Percentiles rank a stretch among this genome's conserved stretches.
Conservation (phyloP, 1,139 yeast species). For the Debaryomyces nepalensis region DNA sequence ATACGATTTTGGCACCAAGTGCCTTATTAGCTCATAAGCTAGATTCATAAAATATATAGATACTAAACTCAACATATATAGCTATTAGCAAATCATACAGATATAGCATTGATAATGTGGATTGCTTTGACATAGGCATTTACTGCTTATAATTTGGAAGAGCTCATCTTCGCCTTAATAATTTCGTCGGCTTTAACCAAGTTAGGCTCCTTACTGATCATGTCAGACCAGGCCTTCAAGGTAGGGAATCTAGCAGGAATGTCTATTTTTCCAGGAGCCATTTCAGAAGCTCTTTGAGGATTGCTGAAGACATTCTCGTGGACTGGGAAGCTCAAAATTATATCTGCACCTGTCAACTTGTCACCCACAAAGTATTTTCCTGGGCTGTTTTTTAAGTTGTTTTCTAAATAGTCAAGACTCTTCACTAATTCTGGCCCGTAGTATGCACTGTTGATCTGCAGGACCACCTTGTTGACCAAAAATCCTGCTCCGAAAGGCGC, state of each 20-base stretch:
- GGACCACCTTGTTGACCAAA: conserved; percentile 30
- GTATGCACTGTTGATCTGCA: conserved; percentile 31
- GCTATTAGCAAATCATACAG: too few relatives aligned
- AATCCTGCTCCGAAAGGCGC: conserved; percentile 37
- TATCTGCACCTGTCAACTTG: conserved; percentile 44
- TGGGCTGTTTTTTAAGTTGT: conserved; percentile 28
- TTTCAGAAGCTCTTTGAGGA: conserved; percentile 16
- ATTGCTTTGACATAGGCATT: too few relatives aligned
- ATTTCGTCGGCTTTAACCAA: conserved; percentile 27
- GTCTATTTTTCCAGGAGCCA: conserved; percentile 16
- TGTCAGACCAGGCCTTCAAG: conserved; percentile 31
- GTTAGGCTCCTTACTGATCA: conserved; percentile 25
- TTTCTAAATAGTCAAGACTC: conserved; percentile 37
- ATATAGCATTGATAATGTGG: too few relatives aligned
- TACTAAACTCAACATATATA: background rate
- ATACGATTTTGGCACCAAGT: too few relatives aligned
- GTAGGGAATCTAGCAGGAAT: conserved; percentile 26
- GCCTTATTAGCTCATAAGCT: background rate
- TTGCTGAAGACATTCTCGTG: conserved; percentile 25
- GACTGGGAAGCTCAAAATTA: conserved; percentile 43
- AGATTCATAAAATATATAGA: background rate
- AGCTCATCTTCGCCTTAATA: conserved; percentile 18
- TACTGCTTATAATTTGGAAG: conserved; percentile 10
- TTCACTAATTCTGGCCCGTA: conserved; percentile 31
- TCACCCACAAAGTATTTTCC: conserved; percentile 41